Evolutionary conservation across 1,284 basidiomycete genomes (phyloP).

Genomic region (Anthracocystis setariae): DNA sequence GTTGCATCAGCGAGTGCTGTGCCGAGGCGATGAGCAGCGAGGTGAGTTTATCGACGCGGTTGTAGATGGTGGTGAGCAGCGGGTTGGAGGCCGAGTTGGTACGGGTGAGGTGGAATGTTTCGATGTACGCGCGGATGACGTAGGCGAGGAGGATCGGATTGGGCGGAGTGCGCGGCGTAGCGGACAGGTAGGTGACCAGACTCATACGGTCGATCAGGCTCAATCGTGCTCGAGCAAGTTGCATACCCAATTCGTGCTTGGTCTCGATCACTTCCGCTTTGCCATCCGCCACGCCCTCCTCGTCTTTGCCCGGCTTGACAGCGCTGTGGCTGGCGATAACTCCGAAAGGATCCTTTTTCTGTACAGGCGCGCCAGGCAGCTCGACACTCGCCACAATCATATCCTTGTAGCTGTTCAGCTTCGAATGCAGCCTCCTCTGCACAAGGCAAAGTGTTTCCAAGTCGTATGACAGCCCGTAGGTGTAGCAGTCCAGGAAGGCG

Average conservation of each 20-base stretch:
- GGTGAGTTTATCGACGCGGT: conserved; percentile 16
- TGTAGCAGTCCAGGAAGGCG: conserved; percentile 36
- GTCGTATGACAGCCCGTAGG: conserved; percentile 33
- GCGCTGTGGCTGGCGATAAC: conserved; percentile 2
- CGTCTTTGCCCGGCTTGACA: background rate
- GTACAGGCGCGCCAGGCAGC: conserved; percentile 23
- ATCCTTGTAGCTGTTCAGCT: conserved; percentile 11
- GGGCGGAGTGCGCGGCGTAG: background rate
- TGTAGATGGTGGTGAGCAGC: conserved; percentile 10
- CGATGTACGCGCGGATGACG: conserved; percentile 23
- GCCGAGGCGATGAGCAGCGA: conserved; percentile 18
- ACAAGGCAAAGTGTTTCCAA: conserved; percentile 21
- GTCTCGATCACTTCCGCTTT: conserved; percentile 25
- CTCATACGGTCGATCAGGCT: conserved; percentile 43
- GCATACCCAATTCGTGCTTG: conserved; percentile 31
- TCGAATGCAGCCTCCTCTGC: conserved; percentile 13
- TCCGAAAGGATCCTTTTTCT: conserved; percentile 22
- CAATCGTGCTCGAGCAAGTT: conserved; percentile 27
- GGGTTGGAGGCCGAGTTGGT: conserved; percentile 10
- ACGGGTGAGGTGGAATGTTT: conserved; percentile 16
- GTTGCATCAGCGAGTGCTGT: background rate
- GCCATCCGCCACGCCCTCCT: conserved; percentile 8
- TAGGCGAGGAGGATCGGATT: conserved; percentile 25
- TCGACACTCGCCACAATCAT: conserved; percentile 24
- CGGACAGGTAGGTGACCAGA: conserved; percentile 16